Evolutionary conservation across 495 filamentous ascomycete genomes (phyloP).

Genomic region (Penicillium angulare): DNA sequence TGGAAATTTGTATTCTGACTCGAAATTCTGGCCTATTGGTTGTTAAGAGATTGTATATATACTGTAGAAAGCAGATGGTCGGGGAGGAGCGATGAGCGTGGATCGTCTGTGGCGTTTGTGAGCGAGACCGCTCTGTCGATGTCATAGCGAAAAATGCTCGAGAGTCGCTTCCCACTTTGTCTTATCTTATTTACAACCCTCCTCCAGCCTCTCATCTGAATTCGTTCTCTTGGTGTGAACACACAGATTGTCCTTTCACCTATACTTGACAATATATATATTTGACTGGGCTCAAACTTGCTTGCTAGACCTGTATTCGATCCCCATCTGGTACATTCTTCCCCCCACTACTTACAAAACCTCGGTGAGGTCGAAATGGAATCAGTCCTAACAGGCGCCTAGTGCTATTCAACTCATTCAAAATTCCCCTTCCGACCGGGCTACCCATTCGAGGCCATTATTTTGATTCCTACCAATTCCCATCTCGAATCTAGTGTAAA

Average conservation of each 20-base stretch:
- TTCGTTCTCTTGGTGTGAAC: too few relatives aligned
- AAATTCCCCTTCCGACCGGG: not conserved
- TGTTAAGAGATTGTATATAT: not conserved
- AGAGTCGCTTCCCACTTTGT: conserved; percentile 12
- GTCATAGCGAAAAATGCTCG: conserved; percentile 22
- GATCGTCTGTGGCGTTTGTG: conserved; percentile 25
- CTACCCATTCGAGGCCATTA: not conserved
- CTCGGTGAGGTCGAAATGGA: not conserved
- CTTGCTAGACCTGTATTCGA: conserved; percentile 15
- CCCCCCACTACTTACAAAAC: conserved; percentile 29
- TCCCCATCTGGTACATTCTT: conserved; percentile 21
- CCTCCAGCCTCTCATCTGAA: not conserved
- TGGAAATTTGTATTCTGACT: conserved; percentile 27
- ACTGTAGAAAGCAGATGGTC: not conserved
- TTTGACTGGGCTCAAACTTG: conserved; percentile 8
- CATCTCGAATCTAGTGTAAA: too few relatives aligned
- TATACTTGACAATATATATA: too few relatives aligned
- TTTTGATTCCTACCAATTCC: too few relatives aligned
- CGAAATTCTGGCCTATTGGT: conserved; percentile 3
- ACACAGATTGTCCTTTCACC: too few relatives aligned
- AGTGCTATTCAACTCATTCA: not conserved
- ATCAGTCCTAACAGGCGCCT: not conserved
- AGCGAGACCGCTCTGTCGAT: conserved; percentile 33
- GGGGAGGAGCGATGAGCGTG: conserved; percentile 18
- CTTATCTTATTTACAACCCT: not conserved